Evolutionary conservation across 2,329 filamentous ascomycete genomes (phyloP).

Genomic region (Botrytis deweyae): DNA sequence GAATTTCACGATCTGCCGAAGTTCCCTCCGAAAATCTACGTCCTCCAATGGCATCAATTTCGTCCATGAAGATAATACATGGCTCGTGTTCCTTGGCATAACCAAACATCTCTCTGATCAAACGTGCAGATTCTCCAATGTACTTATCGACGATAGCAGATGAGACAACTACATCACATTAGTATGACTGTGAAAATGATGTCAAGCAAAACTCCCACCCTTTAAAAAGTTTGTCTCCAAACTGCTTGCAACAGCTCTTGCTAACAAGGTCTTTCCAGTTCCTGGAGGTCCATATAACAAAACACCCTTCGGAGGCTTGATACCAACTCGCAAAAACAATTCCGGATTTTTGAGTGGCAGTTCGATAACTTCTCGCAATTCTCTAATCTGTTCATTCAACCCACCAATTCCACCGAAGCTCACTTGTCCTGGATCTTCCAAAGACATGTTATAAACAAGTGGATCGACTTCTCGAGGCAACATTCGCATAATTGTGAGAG

Average conservation of each 20-base stretch:
- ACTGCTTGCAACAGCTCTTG: conserved; percentile 91
- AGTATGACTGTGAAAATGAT: conserved; percentile 25
- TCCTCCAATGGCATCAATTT: conserved; percentile 98
- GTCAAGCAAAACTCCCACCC: conserved; percentile 52
- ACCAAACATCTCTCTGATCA: conserved; percentile 99
- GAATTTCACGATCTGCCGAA: conserved; percentile 95
- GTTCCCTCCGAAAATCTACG: conserved; percentile 96
- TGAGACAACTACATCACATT: conserved; percentile 70
- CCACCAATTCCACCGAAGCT: conserved; percentile 98
- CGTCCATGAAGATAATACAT: conserved; percentile 99
- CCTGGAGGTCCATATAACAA: conserved; percentile 93
- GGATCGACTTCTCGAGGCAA: conserved; percentile 97
- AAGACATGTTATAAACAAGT: conserved; percentile 98
- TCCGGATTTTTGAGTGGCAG: conserved; percentile 98
- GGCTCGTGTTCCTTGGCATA: conserved; percentile 99
- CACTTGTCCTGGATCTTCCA: conserved; percentile 96
- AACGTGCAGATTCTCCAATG: conserved; percentile 93
- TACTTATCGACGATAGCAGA: conserved; percentile 99
- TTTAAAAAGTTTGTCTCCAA: conserved; percentile 98
- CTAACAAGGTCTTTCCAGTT: conserved; percentile 93
- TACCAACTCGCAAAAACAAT: conserved; percentile 92
- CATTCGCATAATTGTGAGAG: conserved; percentile 99
- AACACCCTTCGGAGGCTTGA: conserved; percentile 98
- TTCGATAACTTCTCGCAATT: conserved; percentile 96
- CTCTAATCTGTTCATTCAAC: conserved; percentile 96